These are phyloP conservation scores for Rhodotorula sp. DNA, from an alignment of 1,284 basidiomycete species.

Conservation along the genomic window DNA sequence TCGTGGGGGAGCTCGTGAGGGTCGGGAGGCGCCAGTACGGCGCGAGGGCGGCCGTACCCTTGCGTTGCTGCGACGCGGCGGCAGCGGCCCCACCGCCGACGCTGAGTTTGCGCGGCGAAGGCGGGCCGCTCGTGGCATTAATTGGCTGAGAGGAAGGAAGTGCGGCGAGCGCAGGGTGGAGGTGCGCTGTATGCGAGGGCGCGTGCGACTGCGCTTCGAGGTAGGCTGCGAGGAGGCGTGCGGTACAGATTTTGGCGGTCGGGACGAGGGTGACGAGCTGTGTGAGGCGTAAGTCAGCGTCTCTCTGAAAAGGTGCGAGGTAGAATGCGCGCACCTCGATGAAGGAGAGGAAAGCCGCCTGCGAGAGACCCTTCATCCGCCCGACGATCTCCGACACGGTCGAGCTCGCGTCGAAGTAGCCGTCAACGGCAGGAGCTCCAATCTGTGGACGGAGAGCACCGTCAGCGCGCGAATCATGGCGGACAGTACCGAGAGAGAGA, in stretches of 20 bases:
- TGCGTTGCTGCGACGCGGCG: neutral
- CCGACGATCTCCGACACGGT: slow-evolving; percentile 12
- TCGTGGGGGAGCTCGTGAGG: too few species aligned
- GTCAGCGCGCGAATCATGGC: neutral
- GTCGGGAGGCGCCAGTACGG: neutral
- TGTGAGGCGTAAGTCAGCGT: neutral
- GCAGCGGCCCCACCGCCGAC: neutral
- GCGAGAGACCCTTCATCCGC: slow-evolving; percentile 17
- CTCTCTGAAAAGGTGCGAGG: too few species aligned
- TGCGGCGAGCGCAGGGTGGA: neutral
- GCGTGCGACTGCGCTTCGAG: slow-evolving; percentile 27
- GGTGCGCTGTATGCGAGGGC: neutral
- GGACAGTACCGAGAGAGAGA: neutral
- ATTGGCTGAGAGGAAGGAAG: neutral
- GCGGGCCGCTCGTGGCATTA: neutral
- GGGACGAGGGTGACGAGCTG: slow-evolving; percentile 2
- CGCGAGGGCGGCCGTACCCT: neutral
- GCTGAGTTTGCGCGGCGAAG: slow-evolving; percentile 19
- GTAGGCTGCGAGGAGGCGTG: slow-evolving; percentile 18
- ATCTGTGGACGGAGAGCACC: neutral
- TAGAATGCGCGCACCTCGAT: slow-evolving; percentile 7
- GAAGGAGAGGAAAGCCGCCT: slow-evolving; percentile 4
- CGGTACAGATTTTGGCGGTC: neutral
- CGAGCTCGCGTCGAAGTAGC: slow-evolving; percentile 4
- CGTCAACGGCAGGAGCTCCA: slow-evolving; percentile 7